phyloP scores from a whole-genome alignment of 495 filamentous ascomycete genomes.

The Aspergillus bridgeri region DNA sequence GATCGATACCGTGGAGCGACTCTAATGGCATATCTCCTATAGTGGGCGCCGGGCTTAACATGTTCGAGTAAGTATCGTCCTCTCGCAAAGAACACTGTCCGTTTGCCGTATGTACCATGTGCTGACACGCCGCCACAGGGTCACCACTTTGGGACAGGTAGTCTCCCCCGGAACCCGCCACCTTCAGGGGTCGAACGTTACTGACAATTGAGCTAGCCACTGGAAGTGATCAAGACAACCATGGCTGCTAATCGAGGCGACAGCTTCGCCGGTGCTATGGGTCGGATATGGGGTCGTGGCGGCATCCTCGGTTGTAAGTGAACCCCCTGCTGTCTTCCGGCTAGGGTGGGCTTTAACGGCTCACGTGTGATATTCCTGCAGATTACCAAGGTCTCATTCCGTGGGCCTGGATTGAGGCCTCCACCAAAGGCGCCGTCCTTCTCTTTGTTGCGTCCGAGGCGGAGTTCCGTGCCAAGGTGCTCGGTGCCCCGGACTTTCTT shows the following conservation, averaged over 20 bases:
- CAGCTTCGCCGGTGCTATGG: slow-evolving; percentile 75
- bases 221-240: slow-evolving; percentile 98
- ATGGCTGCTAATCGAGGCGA: slow-evolving; percentile 96
- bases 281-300: slow-evolving; percentile 88
- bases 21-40: slow-evolving; percentile 9
- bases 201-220: slow-evolving; percentile 56
- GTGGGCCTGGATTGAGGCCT: slow-evolving; percentile 99
- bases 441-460: slow-evolving; percentile 98
- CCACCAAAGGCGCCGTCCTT: slow-evolving; percentile 97
- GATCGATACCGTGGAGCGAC: slow-evolving; percentile 10
- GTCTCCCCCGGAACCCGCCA: background rate
- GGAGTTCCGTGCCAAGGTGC: slow-evolving; percentile 81
- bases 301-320: slow-evolving; percentile 92
- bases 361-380: slow-evolving; percentile 33
- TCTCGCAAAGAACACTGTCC: background rate
- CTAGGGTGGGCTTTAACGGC: slow-evolving; percentile 19
- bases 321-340: background rate
- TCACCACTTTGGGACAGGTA: slow-evolving; percentile 84
- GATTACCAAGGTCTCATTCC: slow-evolving; percentile 99
- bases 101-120: background rate
- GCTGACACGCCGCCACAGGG: slow-evolving; percentile 45
- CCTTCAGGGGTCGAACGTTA: background rate
- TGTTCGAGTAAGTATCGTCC: slow-evolving; percentile 77
- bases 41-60: slow-evolving; percentile 93
- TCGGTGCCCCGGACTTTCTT: slow-evolving; percentile 81